A percentile compares a stretch with the other conserved stretches of the same genome.
These are phyloP conservation scores for Cupressus sempervirens DNA, from an alignment of 75 land plant genomes.

Conservation along the genomic window DNA sequence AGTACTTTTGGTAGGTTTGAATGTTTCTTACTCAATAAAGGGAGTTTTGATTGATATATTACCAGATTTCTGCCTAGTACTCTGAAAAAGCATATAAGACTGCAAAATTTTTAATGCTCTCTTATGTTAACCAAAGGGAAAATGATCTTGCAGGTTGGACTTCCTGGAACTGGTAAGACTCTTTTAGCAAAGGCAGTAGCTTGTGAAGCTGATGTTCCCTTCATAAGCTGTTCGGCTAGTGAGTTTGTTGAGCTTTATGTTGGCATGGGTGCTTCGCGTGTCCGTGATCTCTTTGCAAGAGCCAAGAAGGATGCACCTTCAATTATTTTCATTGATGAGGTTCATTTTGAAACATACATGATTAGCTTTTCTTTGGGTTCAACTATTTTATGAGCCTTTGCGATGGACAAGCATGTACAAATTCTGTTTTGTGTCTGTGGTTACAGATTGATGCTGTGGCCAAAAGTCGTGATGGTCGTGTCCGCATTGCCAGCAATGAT, in stretches of 20 bases:
- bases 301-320: constrained; percentile 99
- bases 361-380: neutral
- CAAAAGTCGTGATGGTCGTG: constrained; percentile 96
- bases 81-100: neutral
- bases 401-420: neutral
- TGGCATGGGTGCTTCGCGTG: constrained; percentile 99
- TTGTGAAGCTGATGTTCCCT: constrained; percentile 98
- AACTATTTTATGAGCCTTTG: constrained; percentile 10
- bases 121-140: neutral
- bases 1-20: constrained; percentile 72
- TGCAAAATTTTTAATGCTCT: neutral
- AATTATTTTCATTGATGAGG: constrained; percentile 99
- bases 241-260: constrained; percentile 98
- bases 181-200: constrained; percentile 97
- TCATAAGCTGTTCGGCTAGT: constrained; percentile 99
- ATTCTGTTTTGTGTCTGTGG: neutral
- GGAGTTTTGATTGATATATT: neutral
- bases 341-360: constrained; percentile 15
- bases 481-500: constrained; percentile 95
- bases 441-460: constrained; percentile 98
- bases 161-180: constrained; percentile 98
- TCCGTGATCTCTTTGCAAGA: constrained; percentile 93
- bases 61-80: neutral
- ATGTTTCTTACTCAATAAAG: neutral
- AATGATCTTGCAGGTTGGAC: constrained; percentile 69